Evolutionary conservation across 1,139 yeast genomes (phyloP).

Genomic region (Lodderomyces pseudojiufengensis): DNA sequence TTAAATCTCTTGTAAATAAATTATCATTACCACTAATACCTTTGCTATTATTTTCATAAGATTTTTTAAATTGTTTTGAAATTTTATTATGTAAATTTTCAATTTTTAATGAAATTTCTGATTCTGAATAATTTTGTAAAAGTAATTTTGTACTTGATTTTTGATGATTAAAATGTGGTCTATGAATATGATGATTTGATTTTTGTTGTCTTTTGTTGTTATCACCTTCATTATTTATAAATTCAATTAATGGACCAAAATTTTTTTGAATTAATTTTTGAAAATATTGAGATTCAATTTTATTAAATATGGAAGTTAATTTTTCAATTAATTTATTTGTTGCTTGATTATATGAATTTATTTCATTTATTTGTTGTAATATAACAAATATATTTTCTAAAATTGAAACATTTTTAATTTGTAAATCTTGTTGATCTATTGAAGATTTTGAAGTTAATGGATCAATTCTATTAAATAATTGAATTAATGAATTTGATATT

Average conservation of each 20-base stretch:
- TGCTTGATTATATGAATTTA: constrained; percentile 10
- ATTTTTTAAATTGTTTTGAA: constrained; percentile 47
- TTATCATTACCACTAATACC: constrained; percentile 24
- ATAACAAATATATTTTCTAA: constrained; percentile 62
- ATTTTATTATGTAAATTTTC: constrained; percentile 55
- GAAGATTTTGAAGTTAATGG: constrained; percentile 43
- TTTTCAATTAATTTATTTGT: constrained; percentile 39
- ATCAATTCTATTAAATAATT: constrained; percentile 39
- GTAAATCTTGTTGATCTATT: constrained; percentile 55
- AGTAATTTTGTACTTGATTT: constrained; percentile 27
- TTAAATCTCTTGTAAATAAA: constrained; percentile 45
- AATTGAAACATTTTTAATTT: constrained; percentile 56
- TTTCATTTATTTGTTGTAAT: constrained; percentile 44
- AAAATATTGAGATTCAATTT: constrained; percentile 40
- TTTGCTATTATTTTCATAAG: background rate
- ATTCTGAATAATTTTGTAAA: constrained; percentile 54
- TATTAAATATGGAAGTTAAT: constrained; percentile 46
- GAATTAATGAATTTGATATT: constrained; percentile 32
- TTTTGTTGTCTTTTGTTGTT: constrained; percentile 37
- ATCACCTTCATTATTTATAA: constrained; percentile 61
- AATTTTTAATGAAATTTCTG: constrained; percentile 56
- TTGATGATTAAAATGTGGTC: constrained; percentile 28
- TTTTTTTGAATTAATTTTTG: constrained; percentile 42
- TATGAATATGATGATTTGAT: too few species aligned
- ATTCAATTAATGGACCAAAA: constrained; percentile 62